Conservation (phyloP, 768 basidiomycete genomes). For the Boletus reticulatus region DNA sequence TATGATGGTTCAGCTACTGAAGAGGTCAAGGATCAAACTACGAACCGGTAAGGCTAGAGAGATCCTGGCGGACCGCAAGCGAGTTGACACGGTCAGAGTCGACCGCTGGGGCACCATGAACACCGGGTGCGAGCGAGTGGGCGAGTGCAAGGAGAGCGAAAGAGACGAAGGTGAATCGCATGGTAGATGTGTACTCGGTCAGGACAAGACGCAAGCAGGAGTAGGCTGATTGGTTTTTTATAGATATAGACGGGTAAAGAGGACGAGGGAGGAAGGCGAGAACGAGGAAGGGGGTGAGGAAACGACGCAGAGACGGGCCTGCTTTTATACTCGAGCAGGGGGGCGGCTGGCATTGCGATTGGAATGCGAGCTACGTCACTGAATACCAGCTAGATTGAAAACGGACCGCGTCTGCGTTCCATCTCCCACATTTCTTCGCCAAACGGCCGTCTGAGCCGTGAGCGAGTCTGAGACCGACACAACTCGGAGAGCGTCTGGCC, state of each 20-base stretch:
- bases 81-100: not conserved
- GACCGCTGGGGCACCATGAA: conserved; percentile 15
- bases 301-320: not conserved
- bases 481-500: conserved; percentile 48
- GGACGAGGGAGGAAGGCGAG: not conserved
- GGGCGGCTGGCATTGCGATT: conserved; percentile 1
- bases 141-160: conserved; percentile 19
- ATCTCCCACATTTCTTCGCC: conserved; percentile 62
- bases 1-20: not conserved
- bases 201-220: conserved; percentile 17
- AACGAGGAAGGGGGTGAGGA: not conserved
- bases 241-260: conserved; percentile 6
- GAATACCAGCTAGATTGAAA: conserved; percentile 13
- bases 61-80: conserved; percentile 2
- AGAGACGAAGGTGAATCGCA: conserved; percentile 22
- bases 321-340: conserved; percentile 19
- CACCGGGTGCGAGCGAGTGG: conserved; percentile 12
- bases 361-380: conserved; percentile 8
- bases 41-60: not conserved
- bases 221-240: conserved; percentile 19
- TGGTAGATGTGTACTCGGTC: conserved; percentile 25
- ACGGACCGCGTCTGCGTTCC: conserved; percentile 39
- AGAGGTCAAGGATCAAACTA: not conserved
- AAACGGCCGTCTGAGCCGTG: conserved; percentile 25
- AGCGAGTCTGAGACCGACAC: conserved; percentile 35